Base-by-base conservation (phyloP, 1,139 yeast species). In the Casaregolazyma lundiana region DNA sequence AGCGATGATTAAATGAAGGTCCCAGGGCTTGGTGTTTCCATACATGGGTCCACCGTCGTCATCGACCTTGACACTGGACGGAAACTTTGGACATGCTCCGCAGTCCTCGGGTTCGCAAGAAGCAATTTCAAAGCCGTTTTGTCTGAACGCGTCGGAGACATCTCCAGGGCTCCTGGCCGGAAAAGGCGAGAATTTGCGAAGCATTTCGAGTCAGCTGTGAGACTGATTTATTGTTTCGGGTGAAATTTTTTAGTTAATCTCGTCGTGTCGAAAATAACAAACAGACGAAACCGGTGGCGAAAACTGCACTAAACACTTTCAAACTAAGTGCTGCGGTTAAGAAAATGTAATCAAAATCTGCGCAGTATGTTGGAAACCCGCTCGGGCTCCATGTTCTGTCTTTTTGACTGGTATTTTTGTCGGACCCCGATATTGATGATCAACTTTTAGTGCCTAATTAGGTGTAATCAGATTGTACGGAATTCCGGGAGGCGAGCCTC, bases 1-100 rank as follows among this genome's bases (percentile, higher is more conserved):
- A 1, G 96, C 82, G 0, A 90, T 81, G 16, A 89, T 66, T 26
- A 88, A 69, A 56, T 90, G 97, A 18, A 84, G 60, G 5, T 80
- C 83, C 49, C 79, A 80, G 2, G 84, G 80, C 53, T 75, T 75
- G 0, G 95, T 80, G 2, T 89, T 72, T 48, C 84, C 80, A 78
- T 85, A 88, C 32, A 92, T 70, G 5, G 80, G 74, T 24, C 69
- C 65, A 6, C 38, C 38, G 6, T 68, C 77, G 7, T 66, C 65
- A 6, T 80, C 81, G 30, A 83, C 67, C 51, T 74, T 74, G 51
- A 87, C 66, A 6, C 81, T 73, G 16, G 69, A 56, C 2, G 94
- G 92, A 59, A 69, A 87, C 46, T 69, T 69, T 11, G 47, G 46
- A 24, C 58, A 50, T 0, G 52, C 50, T 16, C 50, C 58, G 41